These are phyloP conservation scores for Neurospora intermedia DNA, from an alignment of 495 filamentous ascomycete species.

Conservation along the genomic window DNA sequence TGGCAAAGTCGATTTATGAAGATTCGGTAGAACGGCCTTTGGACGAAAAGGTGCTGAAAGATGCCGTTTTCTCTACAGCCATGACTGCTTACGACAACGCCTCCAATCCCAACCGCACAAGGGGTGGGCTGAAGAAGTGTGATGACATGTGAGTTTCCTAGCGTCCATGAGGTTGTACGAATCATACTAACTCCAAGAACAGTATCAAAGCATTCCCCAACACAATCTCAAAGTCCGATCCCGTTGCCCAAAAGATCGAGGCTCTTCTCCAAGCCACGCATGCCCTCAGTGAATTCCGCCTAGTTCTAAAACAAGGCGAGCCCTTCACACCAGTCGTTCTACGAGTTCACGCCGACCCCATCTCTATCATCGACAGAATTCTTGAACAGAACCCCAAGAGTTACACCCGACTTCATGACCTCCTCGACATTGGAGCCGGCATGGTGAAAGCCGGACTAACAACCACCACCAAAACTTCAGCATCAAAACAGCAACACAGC, in stretches of 20 bases:
- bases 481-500: not conserved
- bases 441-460: constrained; percentile 62
- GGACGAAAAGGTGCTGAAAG: constrained; percentile 41
- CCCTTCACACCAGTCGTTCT: constrained; percentile 88
- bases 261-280: constrained; percentile 80
- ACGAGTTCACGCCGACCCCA: constrained; percentile 73
- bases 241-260: constrained; percentile 43
- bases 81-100: constrained; percentile 79
- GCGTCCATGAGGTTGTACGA: not conserved
- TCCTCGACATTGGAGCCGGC: constrained; percentile 65
- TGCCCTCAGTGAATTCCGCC: constrained; percentile 72
- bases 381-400: constrained; percentile 77
- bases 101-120: constrained; percentile 74
- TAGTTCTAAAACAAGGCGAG: constrained; percentile 82
- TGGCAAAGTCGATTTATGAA: constrained; percentile 63
- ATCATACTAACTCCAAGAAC: constrained; percentile 3
- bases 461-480: constrained; percentile 10
- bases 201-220: constrained; percentile 62
- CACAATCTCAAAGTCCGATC: constrained; percentile 46
- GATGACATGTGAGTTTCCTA: constrained; percentile 58
- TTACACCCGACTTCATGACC: constrained; percentile 79
- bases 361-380: constrained; percentile 72
- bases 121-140: constrained; percentile 75
- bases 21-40: constrained; percentile 42
- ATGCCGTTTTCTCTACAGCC: constrained; percentile 54